Evolutionary conservation across 1,284 basidiomycete species (phyloP), one percentile per base, ranked within the genome.

Genomic region (Microbotryomycetes sp.): DNA sequence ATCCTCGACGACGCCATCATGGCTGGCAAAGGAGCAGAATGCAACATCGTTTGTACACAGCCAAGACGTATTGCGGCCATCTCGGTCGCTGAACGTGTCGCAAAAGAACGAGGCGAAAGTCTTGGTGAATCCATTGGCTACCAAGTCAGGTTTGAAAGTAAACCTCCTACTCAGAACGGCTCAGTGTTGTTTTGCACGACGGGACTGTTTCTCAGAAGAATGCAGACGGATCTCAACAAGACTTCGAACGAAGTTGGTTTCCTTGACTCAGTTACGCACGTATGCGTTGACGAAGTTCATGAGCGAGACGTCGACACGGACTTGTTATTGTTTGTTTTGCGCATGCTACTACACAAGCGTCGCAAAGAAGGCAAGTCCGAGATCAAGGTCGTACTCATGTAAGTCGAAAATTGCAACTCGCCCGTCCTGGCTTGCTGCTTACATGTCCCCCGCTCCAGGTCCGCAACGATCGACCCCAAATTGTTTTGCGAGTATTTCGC

Each of bases 281-380:
- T 97, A 63, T 78, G 97, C 46, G 89, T 97, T 48, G 93, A 98
- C 75, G 93, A 98, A 77, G 93, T 94, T 3, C 93, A 98, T 76
- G 92, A 97, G 76, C 86, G 93, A 31, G 92, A 96, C 72, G 85
- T 97, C 60, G 92, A 97, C 74, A 96, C 91, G 0, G 94, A 97
- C 76, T 78, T 97, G 51, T 77, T 94, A 51, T 82, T 98, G 9
- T 90, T 94, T 60, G 90, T 94, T 15, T 81, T 97, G 67, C 93
- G 94, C 77, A 85, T 89, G 25, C 77, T 96, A 23, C 76, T 96
- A 68, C 83, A 82, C 6, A 87, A 92, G 67, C 83, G 92, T 67
- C 70, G 73, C 56, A 86, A 83, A 71, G 80, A 82, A 4, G 83
- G 85, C 67, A 82, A 83, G 31, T 83, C 84, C 54, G 88, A 90